Evolutionary conservation across 768 basidiomycete species (phyloP), one percentile per base, ranked within the genome.

Genomic region (Grammothele lineata): DNA sequence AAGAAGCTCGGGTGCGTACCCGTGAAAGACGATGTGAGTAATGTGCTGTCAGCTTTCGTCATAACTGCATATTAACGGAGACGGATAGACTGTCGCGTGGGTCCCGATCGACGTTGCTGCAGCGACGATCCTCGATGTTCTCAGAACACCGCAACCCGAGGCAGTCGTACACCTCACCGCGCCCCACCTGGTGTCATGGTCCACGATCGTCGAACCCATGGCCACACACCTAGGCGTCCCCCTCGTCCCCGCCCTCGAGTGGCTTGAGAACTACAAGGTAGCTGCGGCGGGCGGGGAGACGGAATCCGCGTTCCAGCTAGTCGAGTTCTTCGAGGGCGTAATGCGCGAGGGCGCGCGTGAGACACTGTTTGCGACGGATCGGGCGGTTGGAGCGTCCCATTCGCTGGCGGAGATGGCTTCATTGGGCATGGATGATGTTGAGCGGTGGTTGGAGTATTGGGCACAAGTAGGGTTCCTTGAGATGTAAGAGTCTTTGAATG

Each of bases 11-110:
- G 42, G 39, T 69, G 11, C 63, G 65, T 38, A 56, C 47, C 15
- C 45, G 73, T 9, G 68, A 72, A n/a, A 53, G 51, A 54, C 1
- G 67, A 68, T 19, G 75, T 74, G 55, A 40, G 71, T 58, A 4
- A n/a, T 12, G 21, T 8, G 15, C 24, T 9, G 32, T 5, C 17
- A 9, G 21, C 18, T 36, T 7, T 36, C 35, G 18, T 36, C 35
- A 27, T 36, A 14, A 32, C 15, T 36, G 35, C 35, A 36, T n/a
- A 17, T 6, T 6, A 8, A 10, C 9, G 8, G n/a, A 36, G 22
- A 17, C 14, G 27, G 8, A 5, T 33, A 50, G 35, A 25, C 21
- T n/a, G 39, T 39, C 8, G 50, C 45, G 11, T 55, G 46, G 43
- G 23, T 48, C 11, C 36, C 43, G 3, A 27, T 38, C 35, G 49